These are phyloP conservation scores for Talaromyces sp. DNA, from an alignment of 2,329 filamentous ascomycete genomes.

Conservation along the genomic window DNA sequence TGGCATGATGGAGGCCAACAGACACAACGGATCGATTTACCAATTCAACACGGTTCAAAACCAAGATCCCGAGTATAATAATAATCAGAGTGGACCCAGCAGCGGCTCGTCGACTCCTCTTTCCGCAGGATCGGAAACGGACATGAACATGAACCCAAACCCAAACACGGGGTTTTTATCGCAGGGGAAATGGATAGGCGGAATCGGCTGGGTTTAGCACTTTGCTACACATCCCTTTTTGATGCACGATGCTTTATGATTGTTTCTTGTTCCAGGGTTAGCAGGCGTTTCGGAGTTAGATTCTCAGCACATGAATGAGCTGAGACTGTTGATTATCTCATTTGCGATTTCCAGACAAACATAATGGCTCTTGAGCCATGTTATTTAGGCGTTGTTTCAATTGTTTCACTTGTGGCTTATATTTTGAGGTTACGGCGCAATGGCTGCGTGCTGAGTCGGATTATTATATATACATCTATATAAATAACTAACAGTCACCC, in stretches of 20 bases:
- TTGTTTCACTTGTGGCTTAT: too few species aligned
- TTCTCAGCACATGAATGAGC: neutral
- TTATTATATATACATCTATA: neutral
- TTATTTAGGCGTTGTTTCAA: neutral
- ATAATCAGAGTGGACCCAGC: constrained; percentile 11
- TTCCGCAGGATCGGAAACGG: constrained; percentile 15
- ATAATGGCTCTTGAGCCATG: neutral
- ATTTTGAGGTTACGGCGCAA: neutral
- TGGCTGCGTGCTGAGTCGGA: neutral
- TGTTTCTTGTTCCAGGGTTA: neutral
- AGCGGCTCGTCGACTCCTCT: constrained; percentile 20
- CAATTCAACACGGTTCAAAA: constrained; percentile 3
- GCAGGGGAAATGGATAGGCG: constrained; percentile 21
- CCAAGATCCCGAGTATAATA: constrained; percentile 10
- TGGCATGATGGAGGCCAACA: constrained; percentile 15
- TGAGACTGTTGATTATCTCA: neutral
- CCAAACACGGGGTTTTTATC: constrained; percentile 2
- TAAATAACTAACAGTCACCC: neutral
- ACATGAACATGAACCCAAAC: constrained; percentile 27
- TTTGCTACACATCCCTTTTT: neutral
- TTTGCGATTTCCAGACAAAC: neutral
- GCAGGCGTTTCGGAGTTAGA: neutral
- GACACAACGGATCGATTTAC: constrained; percentile 11
- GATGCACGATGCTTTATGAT: neutral
- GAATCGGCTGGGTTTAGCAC: constrained; percentile 26